phyloP scores from a whole-genome alignment of 371 early-diverging fungal genomes.

The Mortierella sp. region DNA sequence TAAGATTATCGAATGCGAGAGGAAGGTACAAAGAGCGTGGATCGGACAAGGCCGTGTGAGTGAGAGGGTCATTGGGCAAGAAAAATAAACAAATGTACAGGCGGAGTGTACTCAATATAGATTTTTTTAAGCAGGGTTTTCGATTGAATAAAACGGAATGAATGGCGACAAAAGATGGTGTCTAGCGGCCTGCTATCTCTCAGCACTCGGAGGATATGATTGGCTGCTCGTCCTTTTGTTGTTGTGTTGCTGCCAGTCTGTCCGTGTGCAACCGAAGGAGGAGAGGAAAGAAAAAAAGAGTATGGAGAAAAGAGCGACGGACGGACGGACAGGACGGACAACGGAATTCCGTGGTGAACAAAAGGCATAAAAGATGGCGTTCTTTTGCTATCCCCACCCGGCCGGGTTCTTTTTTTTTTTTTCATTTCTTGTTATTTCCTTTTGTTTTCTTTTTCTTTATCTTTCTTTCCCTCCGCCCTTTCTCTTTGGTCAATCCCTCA shows the following conservation, averaged over 20 bases:
- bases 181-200: background rate
- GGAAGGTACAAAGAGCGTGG: background rate
- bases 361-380: slow-evolving; percentile 14
- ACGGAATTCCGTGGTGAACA: background rate
- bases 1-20: background rate
- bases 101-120: background rate
- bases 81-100: background rate
- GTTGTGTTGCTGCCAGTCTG: background rate
- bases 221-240: background rate
- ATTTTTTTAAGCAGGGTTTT: slow-evolving; percentile 21
- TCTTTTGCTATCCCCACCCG: background rate
- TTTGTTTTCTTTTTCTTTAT: background rate
- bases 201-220: background rate
- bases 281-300: background rate
- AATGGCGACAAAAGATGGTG: slow-evolving; percentile 7
- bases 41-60: slow-evolving; percentile 14
- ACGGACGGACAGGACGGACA: background rate
- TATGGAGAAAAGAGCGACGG: background rate
- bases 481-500: slow-evolving; percentile 6
- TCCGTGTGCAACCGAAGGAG: slow-evolving; percentile 11
- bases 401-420: background rate
- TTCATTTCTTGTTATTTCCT: background rate
- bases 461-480: background rate
- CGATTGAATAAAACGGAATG: slow-evolving; percentile 37
- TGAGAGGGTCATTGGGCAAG: background rate